Evolutionary conservation across 2,329 filamentous ascomycete genomes (phyloP).

Genomic region (Fusarium nodosum): DNA sequence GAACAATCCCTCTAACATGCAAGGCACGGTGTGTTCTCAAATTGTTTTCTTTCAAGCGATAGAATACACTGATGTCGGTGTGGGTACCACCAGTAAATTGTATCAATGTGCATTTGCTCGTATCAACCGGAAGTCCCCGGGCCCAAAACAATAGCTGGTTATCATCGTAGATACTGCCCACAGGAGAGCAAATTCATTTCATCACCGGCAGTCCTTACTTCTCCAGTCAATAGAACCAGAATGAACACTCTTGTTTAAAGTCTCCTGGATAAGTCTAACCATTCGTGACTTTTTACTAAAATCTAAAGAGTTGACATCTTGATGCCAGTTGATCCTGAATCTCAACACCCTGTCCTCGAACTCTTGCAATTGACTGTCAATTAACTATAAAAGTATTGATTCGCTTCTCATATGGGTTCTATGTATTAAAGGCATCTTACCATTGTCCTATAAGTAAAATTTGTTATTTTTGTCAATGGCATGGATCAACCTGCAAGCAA

Average conservation of each 20-base stretch:
- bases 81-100: background rate
- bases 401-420: fast-evolving
- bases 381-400: fast-evolving
- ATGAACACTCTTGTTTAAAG: too few relatives aligned
- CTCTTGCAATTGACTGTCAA: background rate
- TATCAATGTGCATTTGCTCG: background rate
- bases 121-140: background rate
- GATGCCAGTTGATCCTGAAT: background rate
- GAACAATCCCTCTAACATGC: background rate
- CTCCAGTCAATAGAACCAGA: too few relatives aligned
- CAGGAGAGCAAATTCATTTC: fast-evolving
- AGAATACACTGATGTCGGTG: background rate
- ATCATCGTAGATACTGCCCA: background rate
- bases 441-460: too few relatives aligned
- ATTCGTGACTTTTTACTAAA: background rate
- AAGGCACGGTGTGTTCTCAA: background rate
- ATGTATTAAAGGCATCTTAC: fast-evolving
- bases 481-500: too few relatives aligned
- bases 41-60: fast-evolving
- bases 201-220: background rate
- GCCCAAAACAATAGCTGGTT: background rate
- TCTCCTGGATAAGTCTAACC: too few relatives aligned
- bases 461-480: fast-evolving
- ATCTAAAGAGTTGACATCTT: background rate
- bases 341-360: background rate